Base-by-base conservation (phyloP, 2,329 filamentous ascomycete species). In the Fusarium multiceps region DNA sequence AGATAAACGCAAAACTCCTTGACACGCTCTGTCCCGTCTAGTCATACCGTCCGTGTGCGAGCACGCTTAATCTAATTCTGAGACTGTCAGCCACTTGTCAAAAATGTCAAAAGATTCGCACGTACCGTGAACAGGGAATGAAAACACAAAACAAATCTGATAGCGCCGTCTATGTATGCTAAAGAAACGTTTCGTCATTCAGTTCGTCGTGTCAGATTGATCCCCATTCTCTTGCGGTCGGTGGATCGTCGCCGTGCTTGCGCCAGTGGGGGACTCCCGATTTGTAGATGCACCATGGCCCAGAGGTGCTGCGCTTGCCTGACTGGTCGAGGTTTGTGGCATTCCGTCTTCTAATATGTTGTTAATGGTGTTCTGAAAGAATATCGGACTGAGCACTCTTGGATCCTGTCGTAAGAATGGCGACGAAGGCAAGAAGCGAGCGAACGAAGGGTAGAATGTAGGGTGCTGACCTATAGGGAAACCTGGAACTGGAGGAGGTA, bases 191-290 rank as follows among this genome's bases (percentile, higher is more conserved):
- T 55, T 30, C 34, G 20, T 60, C 43, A 37, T 69, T 74, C 60
- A 75, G 59, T 74, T 73, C 59, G 71, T 74, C 42, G 53, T 58
- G 34, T 73, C 69, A 50, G 73, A 62, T 34, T 68, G 27, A 46
- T 69, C 58, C 51, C 66, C 59, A 47, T 65, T 62, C 53, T 59
- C 55, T 45, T 68, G 68, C 18, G 73, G 68, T 51, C 74, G 76
- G 55, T 81, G 78, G 61, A 81, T 77, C 6, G 77, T 76, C 14
- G 79, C 80, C 8, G 79, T 80, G 72, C 80, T 81, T 34, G 80
- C 78, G n/a, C 77, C 77, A 21, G 74, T 66, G 14, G 75, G 63
- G 9, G 71, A 46, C 18, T 72, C 75, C 27, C 71, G 72, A 32
- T 74, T 75, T n/a, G 70, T 67, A 37, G 72, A 65, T 11, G 63